These are phyloP conservation scores for Viridothelium virens DNA, from an alignment of 495 filamentous ascomycete species.

Conservation along the genomic window DNA sequence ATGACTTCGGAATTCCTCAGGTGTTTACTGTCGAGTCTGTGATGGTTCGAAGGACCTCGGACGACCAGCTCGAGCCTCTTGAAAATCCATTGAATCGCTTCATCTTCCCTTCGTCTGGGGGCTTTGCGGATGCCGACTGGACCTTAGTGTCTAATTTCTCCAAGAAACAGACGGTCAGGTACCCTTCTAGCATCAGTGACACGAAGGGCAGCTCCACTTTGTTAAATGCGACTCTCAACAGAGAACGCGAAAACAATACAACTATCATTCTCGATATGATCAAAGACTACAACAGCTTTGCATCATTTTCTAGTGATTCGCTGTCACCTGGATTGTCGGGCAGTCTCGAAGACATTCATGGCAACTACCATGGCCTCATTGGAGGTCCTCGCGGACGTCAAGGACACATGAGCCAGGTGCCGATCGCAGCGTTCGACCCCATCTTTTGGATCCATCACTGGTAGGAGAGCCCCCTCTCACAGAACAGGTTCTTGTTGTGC, in stretches of 20 bases:
- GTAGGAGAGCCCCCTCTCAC: background rate
- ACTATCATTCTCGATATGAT: background rate
- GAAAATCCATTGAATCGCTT: background rate
- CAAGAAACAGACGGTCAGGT: background rate
- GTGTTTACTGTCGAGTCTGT: background rate
- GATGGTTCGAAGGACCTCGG: background rate
- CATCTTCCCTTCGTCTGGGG: background rate
- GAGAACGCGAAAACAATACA: background rate
- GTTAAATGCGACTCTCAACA: background rate
- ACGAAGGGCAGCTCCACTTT: background rate
- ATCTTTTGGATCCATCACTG: conserved; percentile 1
- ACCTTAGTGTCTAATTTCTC: background rate
- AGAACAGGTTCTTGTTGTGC: no score
- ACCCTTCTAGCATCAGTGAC: background rate
- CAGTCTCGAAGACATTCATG: background rate
- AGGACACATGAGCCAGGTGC: background rate
- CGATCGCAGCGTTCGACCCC: background rate
- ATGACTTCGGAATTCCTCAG: background rate
- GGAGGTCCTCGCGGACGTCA: background rate
- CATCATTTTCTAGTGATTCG: background rate
- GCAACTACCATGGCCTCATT: background rate
- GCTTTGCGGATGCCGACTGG: background rate
- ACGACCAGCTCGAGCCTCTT: background rate
- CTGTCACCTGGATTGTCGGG: background rate
- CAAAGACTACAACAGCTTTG: background rate